A percentile compares a stretch with the other conserved stretches of the same genome.
Conservation (phyloP, 768 basidiomycete genomes). For the Trametes sanguinea region DNA sequence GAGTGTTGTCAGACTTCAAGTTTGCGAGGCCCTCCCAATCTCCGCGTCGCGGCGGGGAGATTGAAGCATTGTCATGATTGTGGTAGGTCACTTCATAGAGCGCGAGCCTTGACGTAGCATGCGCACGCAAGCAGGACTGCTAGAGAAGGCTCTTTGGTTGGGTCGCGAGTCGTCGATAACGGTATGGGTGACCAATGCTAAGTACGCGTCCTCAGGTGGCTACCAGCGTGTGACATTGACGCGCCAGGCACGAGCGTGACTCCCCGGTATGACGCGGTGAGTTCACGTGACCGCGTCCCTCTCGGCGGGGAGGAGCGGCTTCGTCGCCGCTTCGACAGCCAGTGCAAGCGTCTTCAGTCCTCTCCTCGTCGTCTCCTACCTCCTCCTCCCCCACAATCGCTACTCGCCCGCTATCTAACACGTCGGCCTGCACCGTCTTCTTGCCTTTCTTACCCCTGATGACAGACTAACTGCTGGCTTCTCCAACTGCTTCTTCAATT, state of each 20-base stretch:
- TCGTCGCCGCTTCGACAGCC: neutral
- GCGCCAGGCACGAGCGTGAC: neutral
- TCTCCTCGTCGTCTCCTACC: constrained; percentile 12
- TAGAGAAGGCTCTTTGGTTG: no score
- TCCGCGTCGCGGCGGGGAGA: no score
- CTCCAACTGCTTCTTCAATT: neutral
- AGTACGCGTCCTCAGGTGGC: no score
- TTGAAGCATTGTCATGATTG: no score
- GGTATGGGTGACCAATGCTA: no score
- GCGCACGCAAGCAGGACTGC: no score
- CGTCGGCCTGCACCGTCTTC: neutral
- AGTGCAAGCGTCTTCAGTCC: neutral
- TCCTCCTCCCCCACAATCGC: neutral
- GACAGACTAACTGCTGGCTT: neutral
- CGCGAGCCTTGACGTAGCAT: no score
- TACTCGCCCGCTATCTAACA: neutral
- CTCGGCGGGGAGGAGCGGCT: neutral
- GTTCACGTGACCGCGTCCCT: constrained; percentile 14
- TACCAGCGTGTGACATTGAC: no score
- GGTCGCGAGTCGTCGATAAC: no score
- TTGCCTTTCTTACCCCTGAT: neutral
- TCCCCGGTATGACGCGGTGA: neutral
- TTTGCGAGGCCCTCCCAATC: no score
- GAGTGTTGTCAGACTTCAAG: no score
- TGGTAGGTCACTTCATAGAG: no score